Conservation (phyloP, 257 asterid genomes). For the Verbena officinalis region DNA sequence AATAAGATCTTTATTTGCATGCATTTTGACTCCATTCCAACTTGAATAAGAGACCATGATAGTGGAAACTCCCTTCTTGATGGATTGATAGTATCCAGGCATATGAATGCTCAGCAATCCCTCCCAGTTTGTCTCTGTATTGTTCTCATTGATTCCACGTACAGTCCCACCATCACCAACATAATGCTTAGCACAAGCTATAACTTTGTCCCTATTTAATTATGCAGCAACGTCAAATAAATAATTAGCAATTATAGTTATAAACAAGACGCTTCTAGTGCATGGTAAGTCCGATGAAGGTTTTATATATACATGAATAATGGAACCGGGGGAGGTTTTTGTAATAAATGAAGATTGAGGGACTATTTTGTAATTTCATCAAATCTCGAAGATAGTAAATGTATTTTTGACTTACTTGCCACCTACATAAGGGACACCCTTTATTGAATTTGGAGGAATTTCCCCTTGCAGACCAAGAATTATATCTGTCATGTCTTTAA, state of each 20-base stretch:
- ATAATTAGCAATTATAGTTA: too few species aligned
- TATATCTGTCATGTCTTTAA: constrained; percentile 30
- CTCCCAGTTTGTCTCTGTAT: constrained; percentile 23
- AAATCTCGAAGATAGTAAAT: too few species aligned
- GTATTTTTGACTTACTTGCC: constrained; percentile 33
- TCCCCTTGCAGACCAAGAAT: constrained; percentile 37
- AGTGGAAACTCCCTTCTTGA: constrained; percentile 35
- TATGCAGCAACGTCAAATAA: too few species aligned
- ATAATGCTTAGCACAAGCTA: constrained; percentile 37
- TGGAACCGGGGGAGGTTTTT: too few species aligned
- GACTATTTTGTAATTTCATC: not conserved
- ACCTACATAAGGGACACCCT: constrained; percentile 29
- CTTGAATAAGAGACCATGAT: constrained; percentile 38
- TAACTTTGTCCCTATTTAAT: constrained; percentile 31
- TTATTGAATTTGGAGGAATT: constrained; percentile 10
- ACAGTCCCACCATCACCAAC: constrained; percentile 41
- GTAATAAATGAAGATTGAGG: too few species aligned
- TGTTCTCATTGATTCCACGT: constrained; percentile 33
- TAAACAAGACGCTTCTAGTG: too few species aligned
- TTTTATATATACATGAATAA: too few species aligned
- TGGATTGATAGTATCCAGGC: constrained; percentile 31
- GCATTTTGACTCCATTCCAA: constrained; percentile 41
- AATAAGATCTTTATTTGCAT: constrained; percentile 26
- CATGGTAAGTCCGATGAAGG: too few species aligned
- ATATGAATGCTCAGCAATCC: constrained; percentile 34